Evolutionary conservation across 371 early-diverging fungal genomes (phyloP).

Genomic region (Zychaea mexicana): DNA sequence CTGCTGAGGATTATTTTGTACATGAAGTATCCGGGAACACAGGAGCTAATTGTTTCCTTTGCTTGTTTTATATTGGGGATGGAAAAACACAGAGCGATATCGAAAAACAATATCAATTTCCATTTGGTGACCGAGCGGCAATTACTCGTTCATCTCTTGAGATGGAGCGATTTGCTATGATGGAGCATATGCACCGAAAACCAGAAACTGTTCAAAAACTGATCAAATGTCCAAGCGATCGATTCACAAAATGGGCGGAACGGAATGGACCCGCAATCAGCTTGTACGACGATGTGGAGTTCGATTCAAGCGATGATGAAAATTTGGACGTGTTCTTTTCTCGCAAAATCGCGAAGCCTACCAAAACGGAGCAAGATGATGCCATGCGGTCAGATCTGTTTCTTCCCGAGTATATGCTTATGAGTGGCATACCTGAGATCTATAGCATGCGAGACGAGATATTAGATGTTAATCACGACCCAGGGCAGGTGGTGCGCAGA

Average conservation of each 20-base stretch:
- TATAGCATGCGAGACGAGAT: conserved; percentile 17
- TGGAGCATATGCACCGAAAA: conserved; percentile 53
- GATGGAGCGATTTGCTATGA: conserved; percentile 57
- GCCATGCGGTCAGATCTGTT: conserved; percentile 47
- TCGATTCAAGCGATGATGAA: conserved; percentile 55
- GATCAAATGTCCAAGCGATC: conserved; percentile 32
- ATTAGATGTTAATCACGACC: not conserved
- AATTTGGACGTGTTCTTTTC: conserved; percentile 59
- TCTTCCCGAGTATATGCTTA: conserved; percentile 54
- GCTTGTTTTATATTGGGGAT: not conserved
- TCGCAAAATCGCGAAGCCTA: conserved; percentile 50
- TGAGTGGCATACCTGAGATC: conserved; percentile 57
- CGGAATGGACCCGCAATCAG: conserved; percentile 27
- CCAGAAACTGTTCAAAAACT: conserved; percentile 34
- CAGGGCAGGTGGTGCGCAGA: not conserved
- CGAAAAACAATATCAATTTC: conserved; percentile 53
- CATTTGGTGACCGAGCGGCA: conserved; percentile 58
- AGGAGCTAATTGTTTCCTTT: no score
- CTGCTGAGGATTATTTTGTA: not conserved
- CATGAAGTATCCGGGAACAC: no score
- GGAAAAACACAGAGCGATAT: conserved; percentile 29
- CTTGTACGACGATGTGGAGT: conserved; percentile 49
- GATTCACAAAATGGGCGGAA: conserved; percentile 39
- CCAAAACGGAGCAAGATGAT: conserved; percentile 38
- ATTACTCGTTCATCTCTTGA: conserved; percentile 50